phyloP scores from a whole-genome alignment of 805 yeast species.

The Nakazawaea wickerhamii region DNA sequence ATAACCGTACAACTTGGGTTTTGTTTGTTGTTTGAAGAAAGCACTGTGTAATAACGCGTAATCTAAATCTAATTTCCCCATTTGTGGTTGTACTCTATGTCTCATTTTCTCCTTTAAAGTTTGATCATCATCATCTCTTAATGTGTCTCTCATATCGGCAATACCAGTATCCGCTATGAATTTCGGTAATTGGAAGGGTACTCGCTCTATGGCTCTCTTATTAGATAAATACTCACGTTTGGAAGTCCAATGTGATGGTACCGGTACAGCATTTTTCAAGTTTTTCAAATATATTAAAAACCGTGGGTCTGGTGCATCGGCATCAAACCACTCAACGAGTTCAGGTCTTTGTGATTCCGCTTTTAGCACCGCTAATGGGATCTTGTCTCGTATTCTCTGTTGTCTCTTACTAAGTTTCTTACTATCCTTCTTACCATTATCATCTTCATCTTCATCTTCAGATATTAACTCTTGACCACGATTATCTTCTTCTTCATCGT shows the following conservation, averaged over 20 bases:
- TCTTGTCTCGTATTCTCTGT: constrained; percentile 44
- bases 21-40: constrained; percentile 74
- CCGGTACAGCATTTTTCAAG: constrained; percentile 59
- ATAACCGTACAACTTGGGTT: constrained; percentile 59
- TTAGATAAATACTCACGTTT: constrained; percentile 71
- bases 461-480: constrained; percentile 11
- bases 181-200: constrained; percentile 72
- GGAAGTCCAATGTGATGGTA: constrained; percentile 81
- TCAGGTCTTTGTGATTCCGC: constrained; percentile 59
- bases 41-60: constrained; percentile 79
- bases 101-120: constrained; percentile 69
- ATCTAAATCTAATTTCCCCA: constrained; percentile 83
- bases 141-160: constrained; percentile 71
- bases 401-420: constrained; percentile 41
- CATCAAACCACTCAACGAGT: constrained; percentile 80
- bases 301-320: constrained; percentile 75
- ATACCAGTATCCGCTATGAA: constrained; percentile 82
- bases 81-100: constrained; percentile 82
- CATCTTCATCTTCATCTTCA: constrained; percentile 19
- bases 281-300: constrained; percentile 61
- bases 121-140: constrained; percentile 47
- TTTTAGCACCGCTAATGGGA: constrained; percentile 66
- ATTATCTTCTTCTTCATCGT: constrained; percentile 17
- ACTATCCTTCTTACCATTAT: constrained; percentile 15
- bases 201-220: constrained; percentile 59